Evolutionary conservation across 2,329 filamentous ascomycete genomes (phyloP).

Genomic region (Xylariomycetidae sp.): DNA sequence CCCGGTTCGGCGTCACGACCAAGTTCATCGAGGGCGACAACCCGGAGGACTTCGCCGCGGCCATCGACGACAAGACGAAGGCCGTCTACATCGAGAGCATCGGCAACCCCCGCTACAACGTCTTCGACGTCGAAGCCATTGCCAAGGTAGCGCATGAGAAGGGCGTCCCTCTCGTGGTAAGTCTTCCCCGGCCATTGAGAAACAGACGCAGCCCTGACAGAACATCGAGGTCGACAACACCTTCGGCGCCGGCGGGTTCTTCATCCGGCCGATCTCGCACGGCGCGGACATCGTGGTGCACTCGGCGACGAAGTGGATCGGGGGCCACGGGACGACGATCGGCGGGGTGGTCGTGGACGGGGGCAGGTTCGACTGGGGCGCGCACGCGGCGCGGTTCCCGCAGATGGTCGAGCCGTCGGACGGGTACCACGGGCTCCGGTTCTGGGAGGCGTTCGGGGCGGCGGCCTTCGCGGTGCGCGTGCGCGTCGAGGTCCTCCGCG

Average conservation of each 20-base stretch:
- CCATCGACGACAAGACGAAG: slow-evolving; percentile 91
- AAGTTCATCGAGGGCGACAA: slow-evolving; percentile 83
- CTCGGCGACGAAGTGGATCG: slow-evolving; percentile 96
- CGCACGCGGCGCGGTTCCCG: slow-evolving; percentile 76
- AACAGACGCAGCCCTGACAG: neutral
- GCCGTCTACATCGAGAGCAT: slow-evolving; percentile 88
- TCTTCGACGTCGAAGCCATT: slow-evolving; percentile 86
- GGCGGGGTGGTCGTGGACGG: slow-evolving; percentile 80
- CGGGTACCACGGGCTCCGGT: slow-evolving; percentile 89
- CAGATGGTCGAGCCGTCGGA: slow-evolving; percentile 85
- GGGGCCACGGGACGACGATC: slow-evolving; percentile 89
- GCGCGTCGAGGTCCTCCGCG: slow-evolving; percentile 83
- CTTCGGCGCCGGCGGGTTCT: slow-evolving; percentile 89
- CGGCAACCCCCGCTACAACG: slow-evolving; percentile 88
- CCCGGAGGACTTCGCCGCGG: slow-evolving; percentile 68
- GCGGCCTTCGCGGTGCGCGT: slow-evolving; percentile 79
- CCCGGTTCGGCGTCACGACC: slow-evolving; percentile 78
- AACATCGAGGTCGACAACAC: slow-evolving; percentile 74
- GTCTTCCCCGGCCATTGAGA: too few relatives aligned
- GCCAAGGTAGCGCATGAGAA: slow-evolving; percentile 67
- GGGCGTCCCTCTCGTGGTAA: slow-evolving; percentile 59
- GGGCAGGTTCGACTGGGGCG: slow-evolving; percentile 92
- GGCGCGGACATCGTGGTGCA: slow-evolving; percentile 92
- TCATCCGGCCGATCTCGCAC: slow-evolving; percentile 77
- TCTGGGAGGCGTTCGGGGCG: slow-evolving; percentile 85